phyloP scores from a whole-genome alignment of 805 yeast genomes.

The Starmerella davenportii region DNA sequence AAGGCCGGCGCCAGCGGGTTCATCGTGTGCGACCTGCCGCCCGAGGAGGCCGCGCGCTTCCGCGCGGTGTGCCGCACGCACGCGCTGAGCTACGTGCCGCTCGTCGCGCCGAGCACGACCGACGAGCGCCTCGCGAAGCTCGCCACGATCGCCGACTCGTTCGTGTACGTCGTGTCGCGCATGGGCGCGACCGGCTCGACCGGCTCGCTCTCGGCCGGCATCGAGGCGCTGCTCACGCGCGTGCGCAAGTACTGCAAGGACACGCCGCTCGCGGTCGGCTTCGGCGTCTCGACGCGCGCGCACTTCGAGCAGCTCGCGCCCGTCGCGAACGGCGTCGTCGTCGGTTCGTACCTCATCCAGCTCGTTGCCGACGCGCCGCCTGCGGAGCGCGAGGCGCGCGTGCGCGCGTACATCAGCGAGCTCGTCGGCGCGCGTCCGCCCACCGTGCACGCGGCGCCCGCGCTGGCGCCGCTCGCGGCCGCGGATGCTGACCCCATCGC shows the following conservation, averaged over 20 bases:
- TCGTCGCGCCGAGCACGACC: constrained; percentile 93
- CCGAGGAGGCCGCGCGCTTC: constrained; percentile 86
- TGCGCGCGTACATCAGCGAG: constrained; percentile 46
- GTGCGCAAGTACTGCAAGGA: constrained; percentile 59
- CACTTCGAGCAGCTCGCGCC: constrained; percentile 67
- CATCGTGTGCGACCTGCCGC: constrained; percentile 89
- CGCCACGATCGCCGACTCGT: constrained; percentile 80
- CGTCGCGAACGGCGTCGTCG: constrained; percentile 85
- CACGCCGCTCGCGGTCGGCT: constrained; percentile 85
- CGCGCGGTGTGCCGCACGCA: constrained; percentile 49
- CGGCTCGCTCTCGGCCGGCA: constrained; percentile 41
- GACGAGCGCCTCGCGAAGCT: constrained; percentile 67
- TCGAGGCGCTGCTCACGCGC: constrained; percentile 50
- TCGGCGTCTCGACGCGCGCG: constrained; percentile 88
- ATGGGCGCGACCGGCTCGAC: constrained; percentile 97
- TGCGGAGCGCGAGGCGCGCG: constrained; percentile 38
- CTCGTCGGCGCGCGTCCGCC: constrained; percentile 38
- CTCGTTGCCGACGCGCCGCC: constrained; percentile 44
- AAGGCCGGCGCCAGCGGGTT: constrained; percentile 89
- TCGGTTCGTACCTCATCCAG: constrained; percentile 72
- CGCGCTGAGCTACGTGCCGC: constrained; percentile 73
- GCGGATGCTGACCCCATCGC: constrained; percentile 5
- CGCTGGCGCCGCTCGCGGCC: constrained; percentile 1
- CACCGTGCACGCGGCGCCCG: background rate
- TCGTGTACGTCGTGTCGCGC: constrained; percentile 87